A percentile compares a stretch with the other conserved stretches of the same genome.
Evolutionary conservation across 2,329 filamentous ascomycete species (phyloP).

Genomic region (Zymoseptoria passerinii): DNA sequence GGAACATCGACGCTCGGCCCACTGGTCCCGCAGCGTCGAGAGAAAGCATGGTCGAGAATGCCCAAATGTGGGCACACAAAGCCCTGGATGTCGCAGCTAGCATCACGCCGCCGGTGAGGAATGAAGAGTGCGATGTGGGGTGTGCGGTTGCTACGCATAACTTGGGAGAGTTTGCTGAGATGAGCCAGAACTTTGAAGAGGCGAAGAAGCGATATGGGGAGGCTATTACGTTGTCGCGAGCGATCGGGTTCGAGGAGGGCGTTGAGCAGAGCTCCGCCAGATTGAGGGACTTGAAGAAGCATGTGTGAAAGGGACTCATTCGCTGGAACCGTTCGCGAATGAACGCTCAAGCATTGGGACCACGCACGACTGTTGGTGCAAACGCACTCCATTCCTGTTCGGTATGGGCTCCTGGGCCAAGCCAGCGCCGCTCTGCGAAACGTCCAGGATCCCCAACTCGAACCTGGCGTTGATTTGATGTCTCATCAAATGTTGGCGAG

Average conservation of each 20-base stretch:
- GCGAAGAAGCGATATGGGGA: slow-evolving; percentile 63
- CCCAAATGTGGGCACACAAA: slow-evolving; percentile 70
- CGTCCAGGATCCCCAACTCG: too few species aligned
- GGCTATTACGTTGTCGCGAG: slow-evolving; percentile 51
- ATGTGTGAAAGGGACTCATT: not conserved
- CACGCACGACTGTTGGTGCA: too few species aligned
- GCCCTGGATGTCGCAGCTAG: slow-evolving; percentile 59
- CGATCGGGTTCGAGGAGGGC: slow-evolving; percentile 41
- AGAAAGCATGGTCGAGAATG: slow-evolving; percentile 58
- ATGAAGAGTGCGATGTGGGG: slow-evolving; percentile 71
- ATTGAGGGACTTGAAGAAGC: slow-evolving; percentile 29
- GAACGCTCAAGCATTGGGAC: too few species aligned
- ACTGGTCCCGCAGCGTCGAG: slow-evolving; percentile 43
- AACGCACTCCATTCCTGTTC: too few species aligned
- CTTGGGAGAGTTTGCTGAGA: slow-evolving; percentile 72
- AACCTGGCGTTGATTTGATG: too few species aligned
- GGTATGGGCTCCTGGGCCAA: too few species aligned
- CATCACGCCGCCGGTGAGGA: slow-evolving; percentile 58
- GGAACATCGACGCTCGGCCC: slow-evolving; percentile 29
- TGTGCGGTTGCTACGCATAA: slow-evolving; percentile 82
- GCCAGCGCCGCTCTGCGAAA: too few species aligned
- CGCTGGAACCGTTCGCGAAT: too few species aligned
- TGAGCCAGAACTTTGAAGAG: slow-evolving; percentile 57
- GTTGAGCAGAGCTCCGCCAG: slow-evolving; percentile 34
- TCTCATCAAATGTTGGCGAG: too few species aligned